These are phyloP conservation scores for Myxozyma mucilagina DNA, from an alignment of 805 yeast species.

Conservation along the genomic window DNA sequence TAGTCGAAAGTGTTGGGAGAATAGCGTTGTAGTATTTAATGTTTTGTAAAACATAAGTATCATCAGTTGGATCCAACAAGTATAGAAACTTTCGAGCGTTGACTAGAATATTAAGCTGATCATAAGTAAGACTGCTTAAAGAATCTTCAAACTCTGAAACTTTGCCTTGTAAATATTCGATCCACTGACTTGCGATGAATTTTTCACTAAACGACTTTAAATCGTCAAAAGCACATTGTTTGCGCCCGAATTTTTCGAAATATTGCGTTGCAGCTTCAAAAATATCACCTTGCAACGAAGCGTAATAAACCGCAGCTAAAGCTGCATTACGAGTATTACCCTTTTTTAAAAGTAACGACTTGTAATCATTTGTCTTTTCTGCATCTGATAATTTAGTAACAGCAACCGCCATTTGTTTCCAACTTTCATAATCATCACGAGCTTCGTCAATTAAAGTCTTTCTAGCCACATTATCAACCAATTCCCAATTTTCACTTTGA, in stretches of 20 bases:
- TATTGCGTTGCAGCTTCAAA: conserved; percentile 42
- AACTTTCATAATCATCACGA: conserved; percentile 76
- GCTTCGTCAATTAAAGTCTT: conserved; percentile 45
- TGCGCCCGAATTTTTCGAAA: conserved; percentile 50
- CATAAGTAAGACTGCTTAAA: neutral
- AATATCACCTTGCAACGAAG: conserved; percentile 30
- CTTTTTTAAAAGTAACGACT: conserved; percentile 37
- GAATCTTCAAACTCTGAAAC: neutral
- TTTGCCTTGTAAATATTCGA: conserved; percentile 23
- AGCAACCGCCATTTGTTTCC: conserved; percentile 59
- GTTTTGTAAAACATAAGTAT: conserved; percentile 39
- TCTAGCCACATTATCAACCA: conserved; percentile 46
- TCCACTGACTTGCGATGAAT: conserved; percentile 35
- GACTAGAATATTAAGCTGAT: conserved; percentile 37
- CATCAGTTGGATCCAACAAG: conserved; percentile 32
- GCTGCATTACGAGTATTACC: conserved; percentile 55
- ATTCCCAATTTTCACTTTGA: conserved; percentile 46
- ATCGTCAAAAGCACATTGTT: conserved; percentile 68
- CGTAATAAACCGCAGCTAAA: conserved; percentile 54
- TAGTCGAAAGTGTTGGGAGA: conserved; percentile 42
- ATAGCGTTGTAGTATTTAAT: conserved; percentile 47
- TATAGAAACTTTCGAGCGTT: conserved; percentile 53
- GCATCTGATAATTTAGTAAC: conserved; percentile 39
- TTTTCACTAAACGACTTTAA: conserved; percentile 43
- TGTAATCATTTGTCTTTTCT: conserved; percentile 40